Percentiles rank a stretch among this genome's conserved stretches.
Conservation (phyloP, 2,329 filamentous ascomycete genomes). For the Sclerotinia sclerotiorum region DNA sequence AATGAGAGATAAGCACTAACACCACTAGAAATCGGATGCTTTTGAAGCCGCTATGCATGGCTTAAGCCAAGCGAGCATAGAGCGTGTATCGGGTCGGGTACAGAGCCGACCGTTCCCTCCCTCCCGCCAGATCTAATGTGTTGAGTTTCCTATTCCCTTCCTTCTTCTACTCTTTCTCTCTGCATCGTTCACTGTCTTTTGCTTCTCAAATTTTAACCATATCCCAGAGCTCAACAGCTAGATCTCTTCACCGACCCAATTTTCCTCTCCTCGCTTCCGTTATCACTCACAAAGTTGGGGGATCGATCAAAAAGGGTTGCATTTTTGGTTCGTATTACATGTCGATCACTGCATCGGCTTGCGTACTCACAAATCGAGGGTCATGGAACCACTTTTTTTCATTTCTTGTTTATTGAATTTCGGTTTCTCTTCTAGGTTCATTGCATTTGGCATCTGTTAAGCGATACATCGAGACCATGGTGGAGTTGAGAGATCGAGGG, state of each 20-base stretch:
- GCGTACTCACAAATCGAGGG: neutral
- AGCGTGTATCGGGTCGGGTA: neutral
- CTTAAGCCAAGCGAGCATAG: slow-evolving; percentile 2
- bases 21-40: no score
- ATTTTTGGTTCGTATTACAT: slow-evolving; percentile 10
- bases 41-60: neutral
- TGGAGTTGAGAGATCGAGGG: neutral
- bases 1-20: neutral
- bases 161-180: no score
- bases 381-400: neutral
- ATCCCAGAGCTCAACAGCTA: no score
- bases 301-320: slow-evolving; percentile 5
- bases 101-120: no score
- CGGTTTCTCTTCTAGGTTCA: no score
- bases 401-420: neutral
- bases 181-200: no score
- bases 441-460: neutral
- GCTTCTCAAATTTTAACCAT: no score
- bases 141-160: neutral
- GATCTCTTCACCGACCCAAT: neutral
- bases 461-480: slow-evolving; percentile 4
- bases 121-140: no score
- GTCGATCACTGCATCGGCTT: slow-evolving; percentile 16
- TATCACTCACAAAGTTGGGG: neutral
- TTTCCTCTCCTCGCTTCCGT: neutral